Conservation (phyloP, 75 land plant genomes). For the Ceratopteris richardii region DNA sequence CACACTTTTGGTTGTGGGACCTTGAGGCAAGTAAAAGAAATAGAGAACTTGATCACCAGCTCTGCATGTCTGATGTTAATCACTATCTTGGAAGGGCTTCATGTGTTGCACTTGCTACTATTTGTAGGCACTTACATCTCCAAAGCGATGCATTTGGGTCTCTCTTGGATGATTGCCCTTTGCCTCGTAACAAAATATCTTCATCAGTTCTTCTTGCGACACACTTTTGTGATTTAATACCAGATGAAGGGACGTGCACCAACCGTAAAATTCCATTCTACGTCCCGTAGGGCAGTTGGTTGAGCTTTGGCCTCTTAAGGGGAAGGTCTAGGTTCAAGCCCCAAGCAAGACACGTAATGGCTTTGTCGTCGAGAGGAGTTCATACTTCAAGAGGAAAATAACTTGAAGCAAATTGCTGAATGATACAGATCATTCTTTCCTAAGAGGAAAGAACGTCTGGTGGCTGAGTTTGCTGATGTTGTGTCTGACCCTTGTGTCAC, state of each 20-base stretch:
- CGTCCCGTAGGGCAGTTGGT: no score
- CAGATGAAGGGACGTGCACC: constrained; percentile 41
- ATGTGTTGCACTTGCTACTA: constrained; percentile 65
- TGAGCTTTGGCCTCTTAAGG: no score
- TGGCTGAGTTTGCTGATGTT: no score
- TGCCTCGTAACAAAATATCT: constrained; percentile 63
- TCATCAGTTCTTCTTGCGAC: constrained; percentile 77
- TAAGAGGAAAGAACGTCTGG: no score
- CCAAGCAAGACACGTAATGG: no score
- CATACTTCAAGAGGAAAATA: no score
- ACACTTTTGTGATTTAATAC: constrained; percentile 26
- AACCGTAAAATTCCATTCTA: constrained; percentile 30
- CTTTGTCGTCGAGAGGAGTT: no score
- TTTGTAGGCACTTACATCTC: constrained; percentile 81
- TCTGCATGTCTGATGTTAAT: constrained; percentile 73
- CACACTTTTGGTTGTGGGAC: constrained; percentile 28
- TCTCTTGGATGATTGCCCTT: constrained; percentile 79
- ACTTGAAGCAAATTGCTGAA: no score
- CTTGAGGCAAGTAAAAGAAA: constrained; percentile 21
- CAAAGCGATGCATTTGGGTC: constrained; percentile 79
- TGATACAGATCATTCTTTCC: no score
- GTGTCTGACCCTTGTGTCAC: no score
- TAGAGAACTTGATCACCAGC: constrained; percentile 46
- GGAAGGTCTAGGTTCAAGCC: no score
- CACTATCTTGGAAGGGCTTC: constrained; percentile 82